Evolutionary conservation across 306 rosid species (phyloP).

Genomic region (Hylodesmum podocarpum): DNA sequence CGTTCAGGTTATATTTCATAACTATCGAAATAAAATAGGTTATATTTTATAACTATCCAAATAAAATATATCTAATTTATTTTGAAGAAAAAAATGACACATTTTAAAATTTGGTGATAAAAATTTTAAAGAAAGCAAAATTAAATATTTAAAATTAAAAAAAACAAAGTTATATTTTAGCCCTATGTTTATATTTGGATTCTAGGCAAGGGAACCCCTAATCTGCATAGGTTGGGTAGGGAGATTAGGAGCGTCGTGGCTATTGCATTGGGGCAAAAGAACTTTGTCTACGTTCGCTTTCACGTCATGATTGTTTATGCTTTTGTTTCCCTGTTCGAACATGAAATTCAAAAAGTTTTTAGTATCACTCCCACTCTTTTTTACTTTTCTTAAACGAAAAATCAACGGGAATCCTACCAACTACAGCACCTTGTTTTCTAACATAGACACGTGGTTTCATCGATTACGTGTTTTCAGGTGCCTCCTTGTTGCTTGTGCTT

Average conservation of each 20-base stretch:
- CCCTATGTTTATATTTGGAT: too few species aligned
- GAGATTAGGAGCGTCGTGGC: neutral
- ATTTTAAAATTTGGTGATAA: too few species aligned
- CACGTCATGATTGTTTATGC: neutral
- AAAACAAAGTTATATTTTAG: too few species aligned
- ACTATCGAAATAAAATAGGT: too few species aligned
- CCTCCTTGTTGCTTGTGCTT: neutral
- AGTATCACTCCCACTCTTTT: neutral
- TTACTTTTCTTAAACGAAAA: neutral
- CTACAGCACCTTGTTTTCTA: slow-evolving; percentile 5
- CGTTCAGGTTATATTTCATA: too few species aligned
- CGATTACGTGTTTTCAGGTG: slow-evolving; percentile 26
- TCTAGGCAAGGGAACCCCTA: too few species aligned
- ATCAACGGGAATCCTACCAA: slow-evolving; percentile 30
- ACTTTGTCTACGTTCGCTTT: neutral
- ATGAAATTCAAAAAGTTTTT: slow-evolving; percentile 14
- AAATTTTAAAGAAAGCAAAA: too few species aligned
- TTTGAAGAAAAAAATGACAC: too few species aligned
- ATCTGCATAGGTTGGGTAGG: too few species aligned
- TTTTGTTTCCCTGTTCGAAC: neutral
- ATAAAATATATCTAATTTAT: too few species aligned
- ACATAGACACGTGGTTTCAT: slow-evolving; percentile 24
- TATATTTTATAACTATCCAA: too few species aligned
- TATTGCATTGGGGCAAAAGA: neutral
- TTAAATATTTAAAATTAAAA: too few species aligned